These are phyloP conservation scores for Akanthomyces muscarius DNA, from an alignment of 2,329 filamentous ascomycete species.

Conservation along the genomic window DNA sequence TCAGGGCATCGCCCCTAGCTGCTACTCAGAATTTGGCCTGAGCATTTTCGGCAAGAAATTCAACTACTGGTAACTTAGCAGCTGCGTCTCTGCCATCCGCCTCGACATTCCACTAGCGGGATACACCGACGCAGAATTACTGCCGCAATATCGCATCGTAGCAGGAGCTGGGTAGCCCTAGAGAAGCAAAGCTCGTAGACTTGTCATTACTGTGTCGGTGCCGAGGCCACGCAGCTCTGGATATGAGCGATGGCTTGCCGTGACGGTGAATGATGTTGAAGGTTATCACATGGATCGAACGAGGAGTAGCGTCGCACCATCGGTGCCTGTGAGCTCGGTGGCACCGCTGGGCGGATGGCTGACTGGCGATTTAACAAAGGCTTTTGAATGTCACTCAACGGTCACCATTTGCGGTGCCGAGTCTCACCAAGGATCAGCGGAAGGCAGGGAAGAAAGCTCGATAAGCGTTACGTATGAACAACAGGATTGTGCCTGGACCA, in stretches of 20 bases:
- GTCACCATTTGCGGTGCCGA: neutral
- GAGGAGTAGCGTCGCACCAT: neutral
- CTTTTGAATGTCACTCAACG: neutral
- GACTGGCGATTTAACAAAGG: neutral
- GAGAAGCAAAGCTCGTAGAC: neutral
- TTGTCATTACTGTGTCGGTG: neutral
- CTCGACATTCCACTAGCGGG: neutral
- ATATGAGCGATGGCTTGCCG: neutral
- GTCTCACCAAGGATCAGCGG: neutral
- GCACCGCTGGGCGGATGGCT: neutral
- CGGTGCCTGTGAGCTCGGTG: neutral
- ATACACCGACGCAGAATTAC: neutral
- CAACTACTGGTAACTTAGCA: neutral
- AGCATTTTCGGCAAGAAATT: no score
- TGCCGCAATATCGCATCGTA: neutral
- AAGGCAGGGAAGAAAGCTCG: neutral
- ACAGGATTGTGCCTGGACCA: neutral
- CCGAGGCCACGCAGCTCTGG: neutral
- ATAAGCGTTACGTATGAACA: conserved; percentile 10
- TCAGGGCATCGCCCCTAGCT: neutral
- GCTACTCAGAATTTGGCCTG: no score
- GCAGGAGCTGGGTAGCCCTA: neutral
- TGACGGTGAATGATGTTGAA: neutral
- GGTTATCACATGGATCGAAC: neutral
- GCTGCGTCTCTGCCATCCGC: neutral